A percentile compares a stretch with the other conserved stretches of the same genome.
Evolutionary conservation across 331 rosid species (phyloP).

Genomic region (Cucumis variabilis): DNA sequence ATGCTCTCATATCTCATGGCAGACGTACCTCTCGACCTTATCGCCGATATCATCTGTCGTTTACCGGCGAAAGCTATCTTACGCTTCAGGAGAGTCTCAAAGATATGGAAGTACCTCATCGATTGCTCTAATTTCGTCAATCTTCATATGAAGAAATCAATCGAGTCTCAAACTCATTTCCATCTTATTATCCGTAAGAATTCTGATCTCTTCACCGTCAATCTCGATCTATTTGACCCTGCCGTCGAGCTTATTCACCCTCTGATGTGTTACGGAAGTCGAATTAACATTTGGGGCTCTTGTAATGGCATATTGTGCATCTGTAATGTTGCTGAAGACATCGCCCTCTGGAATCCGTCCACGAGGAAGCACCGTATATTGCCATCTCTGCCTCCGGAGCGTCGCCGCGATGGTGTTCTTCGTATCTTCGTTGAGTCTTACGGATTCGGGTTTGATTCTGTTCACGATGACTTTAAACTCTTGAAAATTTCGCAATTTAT

Average conservation of each 20-base stretch:
- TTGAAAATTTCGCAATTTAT: slow-evolving; percentile 58
- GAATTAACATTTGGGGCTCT: slow-evolving; percentile 58
- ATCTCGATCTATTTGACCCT: slow-evolving; percentile 26
- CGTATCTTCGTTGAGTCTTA: slow-evolving; percentile 38
- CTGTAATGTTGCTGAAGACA: slow-evolving; percentile 75
- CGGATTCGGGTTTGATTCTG: slow-evolving; percentile 69
- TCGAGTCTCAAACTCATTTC: slow-evolving; percentile 31
- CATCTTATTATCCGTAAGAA: slow-evolving; percentile 41
- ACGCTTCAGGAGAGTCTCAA: slow-evolving; percentile 40
- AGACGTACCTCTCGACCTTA: slow-evolving; percentile 52
- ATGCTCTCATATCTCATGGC: slow-evolving; percentile 32
- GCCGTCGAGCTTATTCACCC: slow-evolving; percentile 69
- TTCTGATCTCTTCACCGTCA: slow-evolving; percentile 39
- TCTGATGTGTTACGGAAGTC: slow-evolving; percentile 75
- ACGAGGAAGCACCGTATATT: slow-evolving; percentile 51
- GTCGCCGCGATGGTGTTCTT: slow-evolving; percentile 36
- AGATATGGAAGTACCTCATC: slow-evolving; percentile 46
- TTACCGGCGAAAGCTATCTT: slow-evolving; percentile 43
- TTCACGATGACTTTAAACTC: slow-evolving; percentile 17
- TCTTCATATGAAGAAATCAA: slow-evolving; percentile 40
- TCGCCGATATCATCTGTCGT: slow-evolving; percentile 46
- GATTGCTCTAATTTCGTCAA: slow-evolving; percentile 42
- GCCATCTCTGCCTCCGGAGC: slow-evolving; percentile 54
- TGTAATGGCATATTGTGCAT: slow-evolving; percentile 74
- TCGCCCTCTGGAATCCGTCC: slow-evolving; percentile 85